These are phyloP conservation scores for Rachicladosporium sp. DNA, from an alignment of 2,329 filamentous ascomycete genomes.

Conservation along the genomic window DNA sequence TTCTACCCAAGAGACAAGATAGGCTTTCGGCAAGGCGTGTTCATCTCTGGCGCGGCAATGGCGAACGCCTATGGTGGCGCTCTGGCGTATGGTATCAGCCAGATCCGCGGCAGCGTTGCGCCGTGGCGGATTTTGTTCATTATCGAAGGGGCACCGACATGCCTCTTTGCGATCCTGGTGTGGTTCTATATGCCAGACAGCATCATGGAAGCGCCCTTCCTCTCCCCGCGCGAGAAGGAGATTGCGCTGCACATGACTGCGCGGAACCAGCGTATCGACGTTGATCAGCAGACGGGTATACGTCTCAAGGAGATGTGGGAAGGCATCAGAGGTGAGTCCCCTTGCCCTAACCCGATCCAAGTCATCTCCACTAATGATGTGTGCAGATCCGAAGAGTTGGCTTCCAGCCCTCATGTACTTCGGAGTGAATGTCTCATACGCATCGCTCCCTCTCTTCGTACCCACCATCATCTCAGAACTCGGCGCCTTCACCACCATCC, in stretches of 20 bases:
- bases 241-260: slow-evolving; percentile 36
- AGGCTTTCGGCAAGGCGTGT: slow-evolving; percentile 44
- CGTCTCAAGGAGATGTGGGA: slow-evolving; percentile 35
- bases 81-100: slow-evolving; percentile 51
- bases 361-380: too few relatives aligned
- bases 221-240: slow-evolving; percentile 45
- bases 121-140: slow-evolving; percentile 52
- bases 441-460: slow-evolving; percentile 34
- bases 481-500: slow-evolving; percentile 50
- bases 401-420: slow-evolving; percentile 41
- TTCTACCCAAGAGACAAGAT: slow-evolving; percentile 49
- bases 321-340: too few relatives aligned
- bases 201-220: slow-evolving; percentile 38
- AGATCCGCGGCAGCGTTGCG: slow-evolving; percentile 42
- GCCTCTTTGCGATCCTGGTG: slow-evolving; percentile 41
- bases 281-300: slow-evolving; percentile 29
- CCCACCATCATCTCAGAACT: slow-evolving; percentile 40
- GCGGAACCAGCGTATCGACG: slow-evolving; percentile 10
- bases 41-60: slow-evolving; percentile 46
- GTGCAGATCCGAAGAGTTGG: slow-evolving; percentile 19
- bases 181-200: slow-evolving; percentile 44
- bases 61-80: slow-evolving; percentile 70
- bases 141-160: slow-evolving; percentile 51
- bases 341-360: too few relatives aligned
- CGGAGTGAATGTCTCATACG: slow-evolving; percentile 53